Evolutionary conservation across 495 filamentous ascomycete genomes (phyloP).

Genomic region (Penicillium paxilli): DNA sequence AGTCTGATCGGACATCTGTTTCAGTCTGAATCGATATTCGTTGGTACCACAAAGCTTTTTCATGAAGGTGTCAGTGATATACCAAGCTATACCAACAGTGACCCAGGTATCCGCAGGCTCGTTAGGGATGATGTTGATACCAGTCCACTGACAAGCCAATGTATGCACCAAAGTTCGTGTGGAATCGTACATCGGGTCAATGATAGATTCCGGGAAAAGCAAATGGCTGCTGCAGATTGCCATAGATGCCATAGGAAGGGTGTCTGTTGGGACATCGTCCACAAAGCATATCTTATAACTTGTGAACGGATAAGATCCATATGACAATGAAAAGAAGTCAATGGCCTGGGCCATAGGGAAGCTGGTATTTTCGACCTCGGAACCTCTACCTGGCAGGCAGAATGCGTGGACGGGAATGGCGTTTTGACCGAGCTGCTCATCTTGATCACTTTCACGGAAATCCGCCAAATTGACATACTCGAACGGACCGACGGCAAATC

Average conservation of each 20-base stretch:
- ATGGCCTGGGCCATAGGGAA: slow-evolving; percentile 73
- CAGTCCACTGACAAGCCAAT: slow-evolving; percentile 90
- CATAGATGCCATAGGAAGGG: slow-evolving; percentile 73
- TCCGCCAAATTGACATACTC: slow-evolving; percentile 88
- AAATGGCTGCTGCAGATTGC: slow-evolving; percentile 85
- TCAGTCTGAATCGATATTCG: slow-evolving; percentile 88
- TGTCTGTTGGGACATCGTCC: slow-evolving; percentile 77
- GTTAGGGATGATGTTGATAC: slow-evolving; percentile 82
- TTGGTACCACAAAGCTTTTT: slow-evolving; percentile 88
- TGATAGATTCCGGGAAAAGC: slow-evolving; percentile 76
- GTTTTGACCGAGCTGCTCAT: slow-evolving; percentile 81
- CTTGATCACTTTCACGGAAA: slow-evolving; percentile 85
- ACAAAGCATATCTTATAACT: slow-evolving; percentile 92
- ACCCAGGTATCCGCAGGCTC: slow-evolving; percentile 83
- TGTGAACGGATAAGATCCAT: slow-evolving; percentile 81
- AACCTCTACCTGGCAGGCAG: slow-evolving; percentile 78
- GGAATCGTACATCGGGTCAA: slow-evolving; percentile 76
- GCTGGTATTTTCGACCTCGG: slow-evolving; percentile 83
- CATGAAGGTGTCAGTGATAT: slow-evolving; percentile 91
- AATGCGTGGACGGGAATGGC: slow-evolving; percentile 85
- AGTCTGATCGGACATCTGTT: slow-evolving; percentile 76
- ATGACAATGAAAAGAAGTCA: slow-evolving; percentile 82
- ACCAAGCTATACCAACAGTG: slow-evolving; percentile 87
- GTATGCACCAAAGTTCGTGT: slow-evolving; percentile 78
- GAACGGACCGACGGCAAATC: slow-evolving; percentile 91